Base-by-base conservation (phyloP, 148 eudicot species). In the Diospyros kaki region DNA sequence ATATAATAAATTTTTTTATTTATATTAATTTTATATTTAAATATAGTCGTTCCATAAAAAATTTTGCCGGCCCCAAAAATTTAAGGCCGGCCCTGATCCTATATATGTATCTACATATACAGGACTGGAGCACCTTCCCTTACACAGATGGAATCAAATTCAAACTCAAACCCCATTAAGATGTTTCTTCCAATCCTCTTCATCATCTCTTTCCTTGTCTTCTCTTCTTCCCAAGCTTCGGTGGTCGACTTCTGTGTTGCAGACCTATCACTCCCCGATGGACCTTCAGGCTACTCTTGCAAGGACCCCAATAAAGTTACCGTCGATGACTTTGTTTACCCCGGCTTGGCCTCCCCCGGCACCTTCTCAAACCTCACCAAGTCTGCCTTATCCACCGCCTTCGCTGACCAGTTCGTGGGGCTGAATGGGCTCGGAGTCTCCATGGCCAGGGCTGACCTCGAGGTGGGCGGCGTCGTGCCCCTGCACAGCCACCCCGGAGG, bases 401-500 rank as follows among this genome's bases (percentile, higher is more conserved):
- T 84, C n/a, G 62, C 76, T 0, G 72, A 86, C 60, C 87, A 87
- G 9, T 87, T 82, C 66, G 84, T 84, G 0, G 87, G 90, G 45
- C 58, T 87, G 1, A 87, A 87, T 44, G 90, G 90, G 12, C 78
- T 84, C 0, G 87, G 90, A 2, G 43, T 87, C 1, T 87, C 90
- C 71, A 9, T 83, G 54, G 90, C 86, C 2, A 58, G 90, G 41
- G 52, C 84, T 14, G 90, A 87, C 79, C n/a, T 87, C 1, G 88
- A 86, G 51, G 18, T 38, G 0, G 83, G 73, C 5, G 90, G 90
- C 4, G 90, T 87, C 1, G 60, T 87, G 13, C 90, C 90, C 6
- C 73, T 87, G 75, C 90, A 87, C 81, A 87, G 87, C 4, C 90
- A 87, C 84, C 90, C 90, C 0, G 87, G 80, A 2, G 90, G 65